Conservation (phyloP, 192 early-diverging fungal genomes). For the Mortierella hygrophila region DNA sequence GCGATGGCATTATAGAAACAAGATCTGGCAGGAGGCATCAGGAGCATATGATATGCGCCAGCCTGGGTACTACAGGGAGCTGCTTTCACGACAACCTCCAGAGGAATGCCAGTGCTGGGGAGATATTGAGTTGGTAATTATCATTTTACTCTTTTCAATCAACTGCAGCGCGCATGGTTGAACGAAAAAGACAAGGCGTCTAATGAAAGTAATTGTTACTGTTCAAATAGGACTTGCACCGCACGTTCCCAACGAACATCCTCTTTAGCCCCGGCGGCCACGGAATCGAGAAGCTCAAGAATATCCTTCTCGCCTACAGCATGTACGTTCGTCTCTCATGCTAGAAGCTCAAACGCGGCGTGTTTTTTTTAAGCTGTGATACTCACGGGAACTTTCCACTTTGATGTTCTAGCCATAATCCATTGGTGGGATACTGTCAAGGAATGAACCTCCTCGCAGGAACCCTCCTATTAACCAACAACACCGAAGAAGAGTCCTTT, state of each 20-base stretch:
- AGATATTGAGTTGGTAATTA: constrained; percentile 48
- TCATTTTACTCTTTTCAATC: neutral
- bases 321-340: constrained; percentile 23
- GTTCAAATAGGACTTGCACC: constrained; percentile 38
- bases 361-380: neutral
- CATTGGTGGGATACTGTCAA: constrained; percentile 68
- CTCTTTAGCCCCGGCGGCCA: constrained; percentile 51
- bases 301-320: constrained; percentile 51
- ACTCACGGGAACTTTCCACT: neutral
- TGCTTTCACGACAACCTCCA: constrained; percentile 24
- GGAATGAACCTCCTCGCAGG: constrained; percentile 70
- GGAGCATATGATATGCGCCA: constrained; percentile 43
- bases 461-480: constrained; percentile 62
- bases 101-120: constrained; percentile 47
- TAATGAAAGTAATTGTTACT: neutral
- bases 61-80: constrained; percentile 44
- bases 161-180: neutral
- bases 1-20: constrained; percentile 26
- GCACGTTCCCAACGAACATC: constrained; percentile 53
- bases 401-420: constrained; percentile 35
- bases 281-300: constrained; percentile 50
- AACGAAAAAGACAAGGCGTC: neutral
- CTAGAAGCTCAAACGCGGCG: no score
- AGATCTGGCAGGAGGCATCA: constrained; percentile 52
- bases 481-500: constrained; percentile 60